Percentiles rank a stretch among this genome's conserved stretches.
phyloP scores from a whole-genome alignment of 2,329 filamentous ascomycete genomes.

The Penicillium oxalicum region DNA sequence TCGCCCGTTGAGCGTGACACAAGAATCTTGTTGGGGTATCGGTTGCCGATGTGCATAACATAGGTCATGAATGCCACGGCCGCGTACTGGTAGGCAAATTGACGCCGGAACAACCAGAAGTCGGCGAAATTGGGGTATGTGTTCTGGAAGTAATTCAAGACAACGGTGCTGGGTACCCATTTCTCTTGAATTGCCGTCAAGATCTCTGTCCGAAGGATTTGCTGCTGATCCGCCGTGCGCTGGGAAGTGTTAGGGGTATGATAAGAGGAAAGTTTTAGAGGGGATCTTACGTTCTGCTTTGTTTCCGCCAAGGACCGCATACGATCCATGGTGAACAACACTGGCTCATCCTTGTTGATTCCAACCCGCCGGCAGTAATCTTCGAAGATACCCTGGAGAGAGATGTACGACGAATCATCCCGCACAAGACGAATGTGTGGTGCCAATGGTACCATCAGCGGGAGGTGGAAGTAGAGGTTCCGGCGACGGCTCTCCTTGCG shows the following conservation, averaged over 20 bases:
- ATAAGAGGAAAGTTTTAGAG: background rate
- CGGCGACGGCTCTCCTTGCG: slow-evolving; percentile 92
- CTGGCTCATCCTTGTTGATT: slow-evolving; percentile 89
- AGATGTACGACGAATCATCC: slow-evolving; percentile 90
- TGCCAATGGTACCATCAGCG: slow-evolving; percentile 89
- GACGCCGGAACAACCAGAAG: slow-evolving; percentile 97
- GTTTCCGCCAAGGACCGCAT: slow-evolving; percentile 68
- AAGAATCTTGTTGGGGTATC: slow-evolving; percentile 91
- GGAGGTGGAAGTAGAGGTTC: slow-evolving; percentile 92
- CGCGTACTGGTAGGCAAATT: slow-evolving; percentile 93
- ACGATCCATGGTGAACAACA: slow-evolving; percentile 93
- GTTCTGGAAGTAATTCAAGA: slow-evolving; percentile 81
- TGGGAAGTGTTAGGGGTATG: slow-evolving; percentile 27
- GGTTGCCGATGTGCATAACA: slow-evolving; percentile 92
- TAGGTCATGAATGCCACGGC: slow-evolving; percentile 98
- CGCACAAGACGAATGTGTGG: slow-evolving; percentile 93
- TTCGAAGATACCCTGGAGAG: slow-evolving; percentile 90
- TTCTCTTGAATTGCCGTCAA: slow-evolving; percentile 90
- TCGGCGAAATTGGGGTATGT: slow-evolving; percentile 85
- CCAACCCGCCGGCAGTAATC: slow-evolving; percentile 85
- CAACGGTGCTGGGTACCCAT: slow-evolving; percentile 77
- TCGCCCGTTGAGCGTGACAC: slow-evolving; percentile 83
- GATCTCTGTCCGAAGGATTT: slow-evolving; percentile 77
- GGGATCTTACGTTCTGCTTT: slow-evolving; percentile 48
- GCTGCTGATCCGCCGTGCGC: slow-evolving; percentile 58